Conservation (phyloP, 768 basidiomycete species). For the Sarcodon aspratus region DNA sequence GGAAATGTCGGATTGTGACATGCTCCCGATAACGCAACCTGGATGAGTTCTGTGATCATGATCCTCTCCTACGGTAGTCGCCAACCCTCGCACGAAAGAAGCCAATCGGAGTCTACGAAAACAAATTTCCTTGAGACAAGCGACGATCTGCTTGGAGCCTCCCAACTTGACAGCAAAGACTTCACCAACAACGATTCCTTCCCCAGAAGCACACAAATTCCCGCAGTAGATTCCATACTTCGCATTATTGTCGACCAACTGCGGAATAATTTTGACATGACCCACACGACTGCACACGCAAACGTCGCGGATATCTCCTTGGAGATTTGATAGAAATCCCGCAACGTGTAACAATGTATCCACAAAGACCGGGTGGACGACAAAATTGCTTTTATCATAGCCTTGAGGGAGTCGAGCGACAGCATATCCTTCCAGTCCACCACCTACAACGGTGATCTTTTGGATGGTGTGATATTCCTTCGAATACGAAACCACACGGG, state of each 20-base stretch:
- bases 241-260: slow-evolving; percentile 26
- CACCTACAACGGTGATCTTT: slow-evolving; percentile 35
- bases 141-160: slow-evolving; percentile 30
- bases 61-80: slow-evolving; percentile 17
- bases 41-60: not conserved
- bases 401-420: slow-evolving; percentile 29
- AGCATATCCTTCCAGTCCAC: slow-evolving; percentile 42
- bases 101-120: slow-evolving; percentile 46
- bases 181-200: slow-evolving; percentile 37
- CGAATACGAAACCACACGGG: slow-evolving; percentile 56
- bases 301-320: slow-evolving; percentile 35
- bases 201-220: slow-evolving; percentile 29
- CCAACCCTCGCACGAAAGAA: slow-evolving; percentile 36
- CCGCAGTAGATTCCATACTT: slow-evolving; percentile 43
- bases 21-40: not conserved
- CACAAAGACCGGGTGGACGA: slow-evolving; percentile 44
- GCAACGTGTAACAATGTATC: slow-evolving; percentile 61
- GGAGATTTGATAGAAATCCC: slow-evolving; percentile 59
- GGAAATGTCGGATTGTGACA: not conserved
- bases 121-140: slow-evolving; percentile 41
- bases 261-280: slow-evolving; percentile 33
- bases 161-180: slow-evolving; percentile 33
- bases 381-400: slow-evolving; percentile 21
- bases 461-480: slow-evolving; percentile 45
- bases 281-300: slow-evolving; percentile 54